These are phyloP conservation scores for Maudiozyma saulgeensis DNA, from an alignment of 805 yeast genomes.

Conservation along the genomic window DNA sequence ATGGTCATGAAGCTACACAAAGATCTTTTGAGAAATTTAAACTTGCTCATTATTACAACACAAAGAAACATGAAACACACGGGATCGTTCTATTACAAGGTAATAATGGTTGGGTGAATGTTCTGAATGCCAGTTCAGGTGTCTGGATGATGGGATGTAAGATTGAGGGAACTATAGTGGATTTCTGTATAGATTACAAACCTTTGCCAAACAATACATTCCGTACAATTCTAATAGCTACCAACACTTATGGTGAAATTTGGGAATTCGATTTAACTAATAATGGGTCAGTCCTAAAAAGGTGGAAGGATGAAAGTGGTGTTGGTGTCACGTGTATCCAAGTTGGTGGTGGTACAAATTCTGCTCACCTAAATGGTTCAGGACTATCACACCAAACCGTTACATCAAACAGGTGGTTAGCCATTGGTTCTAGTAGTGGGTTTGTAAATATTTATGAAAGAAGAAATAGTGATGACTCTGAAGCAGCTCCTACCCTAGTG, in stretches of 20 bases:
- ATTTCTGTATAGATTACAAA: slow-evolving; percentile 40
- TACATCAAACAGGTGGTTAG: slow-evolving; percentile 59
- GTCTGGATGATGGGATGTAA: slow-evolving; percentile 83
- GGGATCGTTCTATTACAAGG: slow-evolving; percentile 77
- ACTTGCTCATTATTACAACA: slow-evolving; percentile 39
- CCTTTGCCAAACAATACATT: slow-evolving; percentile 19
- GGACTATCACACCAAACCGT: slow-evolving; percentile 9
- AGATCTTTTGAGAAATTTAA: slow-evolving; percentile 80
- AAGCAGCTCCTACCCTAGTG: slow-evolving; percentile 35
- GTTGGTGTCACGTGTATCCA: slow-evolving; percentile 71
- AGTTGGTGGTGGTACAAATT: slow-evolving; percentile 48
- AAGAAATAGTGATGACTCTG: slow-evolving; percentile 17
- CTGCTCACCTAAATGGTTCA: slow-evolving; percentile 21
- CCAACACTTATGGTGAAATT: slow-evolving; percentile 74
- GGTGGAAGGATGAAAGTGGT: slow-evolving; percentile 84
- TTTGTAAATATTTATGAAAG: slow-evolving; percentile 79
- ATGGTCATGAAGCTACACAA: slow-evolving; percentile 84
- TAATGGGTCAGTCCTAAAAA: slow-evolving; percentile 41
- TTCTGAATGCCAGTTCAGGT: slow-evolving; percentile 68
- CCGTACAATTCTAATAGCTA: slow-evolving; percentile 38
- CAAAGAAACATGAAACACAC: slow-evolving; percentile 27
- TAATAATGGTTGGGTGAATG: slow-evolving; percentile 82
- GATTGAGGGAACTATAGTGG: slow-evolving; percentile 78
- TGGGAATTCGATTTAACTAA: slow-evolving; percentile 68
- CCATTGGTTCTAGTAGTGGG: slow-evolving; percentile 84